Conservation (phyloP, 2,329 filamentous ascomycete genomes). For the Clarireedia paspali region DNA sequence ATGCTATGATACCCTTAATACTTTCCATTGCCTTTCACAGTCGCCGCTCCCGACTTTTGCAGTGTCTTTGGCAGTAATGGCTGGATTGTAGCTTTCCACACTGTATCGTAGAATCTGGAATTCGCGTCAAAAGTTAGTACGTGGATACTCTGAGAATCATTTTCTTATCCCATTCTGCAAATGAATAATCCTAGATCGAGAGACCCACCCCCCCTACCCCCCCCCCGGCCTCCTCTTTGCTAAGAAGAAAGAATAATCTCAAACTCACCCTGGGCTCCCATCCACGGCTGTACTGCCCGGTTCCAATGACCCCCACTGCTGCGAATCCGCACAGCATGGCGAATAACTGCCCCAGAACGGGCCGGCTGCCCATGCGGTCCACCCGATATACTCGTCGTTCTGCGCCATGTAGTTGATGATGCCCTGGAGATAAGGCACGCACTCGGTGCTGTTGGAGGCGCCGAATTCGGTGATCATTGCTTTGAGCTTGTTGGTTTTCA, state of each 20-base stretch:
- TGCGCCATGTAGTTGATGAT: constrained; percentile 39
- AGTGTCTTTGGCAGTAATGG: constrained; percentile 28
- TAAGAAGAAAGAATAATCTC: background rate
- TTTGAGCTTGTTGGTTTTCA: constrained; percentile 37
- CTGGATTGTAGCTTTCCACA: constrained; percentile 38
- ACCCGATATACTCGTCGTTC: constrained; percentile 42
- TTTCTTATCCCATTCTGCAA: background rate
- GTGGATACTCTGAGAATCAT: background rate
- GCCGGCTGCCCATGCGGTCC: constrained; percentile 44
- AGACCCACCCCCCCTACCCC: too few relatives aligned
- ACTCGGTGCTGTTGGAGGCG: constrained; percentile 37
- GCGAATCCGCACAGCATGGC: constrained; percentile 36
- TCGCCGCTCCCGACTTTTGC: background rate
- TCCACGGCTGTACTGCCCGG: constrained; percentile 37
- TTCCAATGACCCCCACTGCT: constrained; percentile 38
- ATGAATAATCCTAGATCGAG: background rate
- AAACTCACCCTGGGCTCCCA: constrained; percentile 31
- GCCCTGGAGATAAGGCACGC: constrained; percentile 33
- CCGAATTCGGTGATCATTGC: constrained; percentile 45
- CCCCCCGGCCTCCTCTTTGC: too few relatives aligned
- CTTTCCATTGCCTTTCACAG: background rate
- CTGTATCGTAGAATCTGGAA: constrained; percentile 19
- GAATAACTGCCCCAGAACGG: constrained; percentile 40
- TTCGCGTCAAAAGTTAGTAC: background rate
- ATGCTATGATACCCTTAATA: background rate